Evolutionary conservation across 1,284 basidiomycete species (phyloP).

Genomic region (Agroathelia rolfsii): DNA sequence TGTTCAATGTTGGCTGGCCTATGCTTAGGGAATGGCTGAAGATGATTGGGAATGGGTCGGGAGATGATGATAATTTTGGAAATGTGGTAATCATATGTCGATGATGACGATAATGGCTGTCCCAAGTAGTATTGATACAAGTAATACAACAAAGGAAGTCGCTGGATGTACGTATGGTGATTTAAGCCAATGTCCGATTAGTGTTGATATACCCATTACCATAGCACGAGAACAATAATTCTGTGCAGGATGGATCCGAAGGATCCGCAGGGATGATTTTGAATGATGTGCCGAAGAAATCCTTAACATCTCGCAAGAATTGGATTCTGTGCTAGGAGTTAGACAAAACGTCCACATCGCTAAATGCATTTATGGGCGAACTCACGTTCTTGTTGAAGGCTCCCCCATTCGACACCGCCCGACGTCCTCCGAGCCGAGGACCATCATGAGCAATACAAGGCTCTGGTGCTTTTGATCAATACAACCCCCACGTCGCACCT

Average conservation of each 20-base stretch:
- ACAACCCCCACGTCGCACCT: slow-evolving; percentile 81
- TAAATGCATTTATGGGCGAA: slow-evolving; percentile 14
- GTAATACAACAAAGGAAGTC: not conserved
- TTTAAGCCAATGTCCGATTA: slow-evolving; percentile 61
- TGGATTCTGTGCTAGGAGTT: slow-evolving; percentile 56
- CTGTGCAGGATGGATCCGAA: slow-evolving; percentile 34
- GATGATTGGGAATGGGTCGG: slow-evolving; percentile 47
- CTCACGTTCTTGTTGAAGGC: slow-evolving; percentile 75
- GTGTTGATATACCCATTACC: slow-evolving; percentile 71
- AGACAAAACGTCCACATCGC: slow-evolving; percentile 7
- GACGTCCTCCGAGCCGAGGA: slow-evolving; percentile 92
- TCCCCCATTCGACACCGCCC: slow-evolving; percentile 80
- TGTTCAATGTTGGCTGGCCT: slow-evolving; percentile 78
- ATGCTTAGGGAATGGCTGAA: slow-evolving; percentile 70
- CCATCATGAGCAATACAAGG: slow-evolving; percentile 86
- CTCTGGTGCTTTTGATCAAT: slow-evolving; percentile 87
- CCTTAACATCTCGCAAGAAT: slow-evolving; percentile 77
- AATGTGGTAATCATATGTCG: too few species aligned
- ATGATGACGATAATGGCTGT: too few species aligned
- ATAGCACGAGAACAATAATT: slow-evolving; percentile 70
- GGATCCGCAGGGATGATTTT: slow-evolving; percentile 43
- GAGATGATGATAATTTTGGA: too few species aligned
- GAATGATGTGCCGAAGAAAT: slow-evolving; percentile 72
- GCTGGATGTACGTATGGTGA: too few species aligned
- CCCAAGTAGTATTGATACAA: slow-evolving; percentile 1